Base-by-base conservation (phyloP, 495 filamentous ascomycete genomes). In the Margaritispora aquatica region DNA sequence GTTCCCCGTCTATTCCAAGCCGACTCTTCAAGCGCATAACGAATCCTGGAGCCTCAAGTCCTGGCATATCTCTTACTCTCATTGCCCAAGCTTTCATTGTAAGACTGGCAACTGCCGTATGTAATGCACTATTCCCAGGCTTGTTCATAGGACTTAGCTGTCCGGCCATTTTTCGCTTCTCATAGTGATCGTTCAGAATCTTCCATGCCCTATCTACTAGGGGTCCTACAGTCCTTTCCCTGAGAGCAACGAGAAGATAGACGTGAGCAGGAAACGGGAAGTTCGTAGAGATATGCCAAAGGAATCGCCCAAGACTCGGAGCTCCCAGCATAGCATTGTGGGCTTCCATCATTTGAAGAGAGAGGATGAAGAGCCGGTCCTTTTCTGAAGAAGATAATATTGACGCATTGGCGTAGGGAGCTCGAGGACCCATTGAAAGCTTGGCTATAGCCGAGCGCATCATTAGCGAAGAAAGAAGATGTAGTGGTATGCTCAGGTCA, bases 401-500 rank as follows among this genome's bases (percentile, higher is more conserved):
- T 15, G 22, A 24, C 17, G 10, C 22, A 52, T 75, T 71, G 1
- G 69, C 68, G 38, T 72, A 71, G 5, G 67, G 69, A 20, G 74
- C 13, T 34, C 64, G 66, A 26, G 73, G 64, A 1, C 77, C 59
- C 31, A 74, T 71, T 34, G 64, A 52, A 31, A 80, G 58, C 61
- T 79, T 81, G 0, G 63, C 55, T 8, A 75, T 51, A 52, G 77
- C 63, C 27, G 72, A 66, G 2, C 63, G 65, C 17, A 73, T 74
- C 66, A 81, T 76, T 7, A 74, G 64, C 2, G 69, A 68, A 0
- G 79, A 75, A 47, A 86, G 72, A 41, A 77, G 69, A 65, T 89
- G 86, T 8, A 88, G 70, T 1, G 81, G 80, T 22, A 87, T 80
- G 0, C 74, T 75, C 2, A 70, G 68, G 63, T 89, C 85, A 61